Conservation (phyloP, 495 filamentous ascomycete species). For the Pyrenula aspistea region DNA sequence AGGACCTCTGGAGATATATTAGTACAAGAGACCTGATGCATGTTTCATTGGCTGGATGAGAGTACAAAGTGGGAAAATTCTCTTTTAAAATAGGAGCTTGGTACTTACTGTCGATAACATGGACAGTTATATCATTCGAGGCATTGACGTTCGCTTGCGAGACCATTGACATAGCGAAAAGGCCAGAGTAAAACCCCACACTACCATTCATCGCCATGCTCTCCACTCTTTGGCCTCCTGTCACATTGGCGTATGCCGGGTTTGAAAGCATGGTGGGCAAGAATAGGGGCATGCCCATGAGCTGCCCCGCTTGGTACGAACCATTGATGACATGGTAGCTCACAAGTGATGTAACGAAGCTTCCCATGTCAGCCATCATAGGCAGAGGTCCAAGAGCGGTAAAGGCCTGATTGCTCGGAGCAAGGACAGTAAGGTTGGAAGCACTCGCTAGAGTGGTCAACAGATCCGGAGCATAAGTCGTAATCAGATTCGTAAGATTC, state of each 20-base stretch:
- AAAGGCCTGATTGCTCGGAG: conserved; percentile 9
- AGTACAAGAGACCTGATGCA: too few relatives aligned
- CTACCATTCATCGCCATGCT: background rate
- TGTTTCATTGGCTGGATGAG: too few relatives aligned
- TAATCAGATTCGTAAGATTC: background rate
- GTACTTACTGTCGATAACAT: background rate
- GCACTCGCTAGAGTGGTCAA: background rate
- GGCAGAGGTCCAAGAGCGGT: background rate
- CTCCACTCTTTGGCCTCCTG: background rate
- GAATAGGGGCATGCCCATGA: background rate
- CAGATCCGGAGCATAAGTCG: background rate
- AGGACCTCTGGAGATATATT: conserved; percentile 22
- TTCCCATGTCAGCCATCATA: background rate
- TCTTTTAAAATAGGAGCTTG: too few relatives aligned
- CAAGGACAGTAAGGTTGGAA: conserved; percentile 5
- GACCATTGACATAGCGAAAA: conserved; percentile 18
- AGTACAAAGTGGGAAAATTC: too few relatives aligned
- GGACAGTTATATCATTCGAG: background rate
- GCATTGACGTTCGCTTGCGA: conserved; percentile 6
- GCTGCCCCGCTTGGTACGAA: background rate
- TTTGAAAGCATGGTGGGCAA: background rate
- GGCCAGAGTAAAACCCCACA: conserved; percentile 19
- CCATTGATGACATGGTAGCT: background rate
- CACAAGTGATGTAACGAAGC: background rate
- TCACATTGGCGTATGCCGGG: background rate